Conservation (phyloP, 352 stramenopile genomes). For the Phytophthora citricola region DNA sequence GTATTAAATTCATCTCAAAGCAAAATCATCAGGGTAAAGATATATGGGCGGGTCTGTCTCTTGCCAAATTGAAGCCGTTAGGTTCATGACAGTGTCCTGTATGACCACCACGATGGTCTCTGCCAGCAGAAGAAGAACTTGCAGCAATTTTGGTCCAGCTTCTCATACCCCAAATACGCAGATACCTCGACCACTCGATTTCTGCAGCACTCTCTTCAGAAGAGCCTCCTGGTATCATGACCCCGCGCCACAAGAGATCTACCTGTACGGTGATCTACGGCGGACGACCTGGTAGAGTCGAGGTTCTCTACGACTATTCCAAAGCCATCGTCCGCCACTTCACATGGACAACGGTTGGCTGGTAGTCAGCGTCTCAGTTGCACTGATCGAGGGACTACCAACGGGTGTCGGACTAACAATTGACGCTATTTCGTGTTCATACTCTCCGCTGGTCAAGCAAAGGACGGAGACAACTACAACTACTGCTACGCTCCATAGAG, state of each 20-base stretch:
- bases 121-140: slow-evolving; percentile 1
- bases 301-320: slow-evolving; percentile 17
- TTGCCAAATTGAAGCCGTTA: slow-evolving; percentile 28
- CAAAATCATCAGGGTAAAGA: background rate
- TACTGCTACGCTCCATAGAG: slow-evolving; percentile 32
- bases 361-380: slow-evolving; percentile 15
- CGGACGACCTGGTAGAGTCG: slow-evolving; percentile 11
- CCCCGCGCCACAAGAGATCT: slow-evolving; percentile 1
- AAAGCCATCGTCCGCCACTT: slow-evolving; percentile 22
- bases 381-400: slow-evolving; percentile 3
- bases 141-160: background rate
- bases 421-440: slow-evolving; percentile 11
- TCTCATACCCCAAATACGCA: slow-evolving; percentile 6
- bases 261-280: background rate
- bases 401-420: slow-evolving; percentile 5
- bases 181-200: background rate
- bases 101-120: slow-evolving; percentile 17
- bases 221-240: background rate
- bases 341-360: slow-evolving; percentile 2
- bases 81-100: slow-evolving; percentile 12
- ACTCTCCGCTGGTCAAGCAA: slow-evolving; percentile 9
- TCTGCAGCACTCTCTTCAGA: background rate
- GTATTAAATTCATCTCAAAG: too few relatives aligned
- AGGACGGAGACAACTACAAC: slow-evolving; percentile 21
- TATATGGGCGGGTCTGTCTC: background rate